Base-by-base conservation (phyloP, 2,329 filamentous ascomycete species). In the Gyromitra esculenta region DNA sequence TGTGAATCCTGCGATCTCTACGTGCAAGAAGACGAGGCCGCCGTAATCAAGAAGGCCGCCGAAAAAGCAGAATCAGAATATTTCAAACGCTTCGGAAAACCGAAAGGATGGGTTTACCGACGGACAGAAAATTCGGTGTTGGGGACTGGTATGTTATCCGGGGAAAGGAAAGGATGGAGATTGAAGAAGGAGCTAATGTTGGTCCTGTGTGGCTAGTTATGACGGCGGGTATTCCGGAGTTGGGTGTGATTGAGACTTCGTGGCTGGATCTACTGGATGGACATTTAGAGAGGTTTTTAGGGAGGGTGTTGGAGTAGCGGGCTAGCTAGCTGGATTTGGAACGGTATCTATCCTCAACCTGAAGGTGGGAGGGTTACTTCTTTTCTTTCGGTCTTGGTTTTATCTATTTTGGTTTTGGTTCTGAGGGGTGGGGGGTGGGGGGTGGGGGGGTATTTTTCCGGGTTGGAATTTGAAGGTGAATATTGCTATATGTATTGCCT, bases 1-100 rank as follows among this genome's bases (percentile, higher is more conserved):
- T 98, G 96, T 84, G 90, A 91, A 54, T 90, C 89, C 81, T 95
- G 92, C 84, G 93, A 94, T 81, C 86, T 95, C 9, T 89, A 89
- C 80, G 83, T 85, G 56, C 92, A 91, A 85, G 91, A 94, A 84
- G 88, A 90, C 70, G 92, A 94, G 82, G 89, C 93, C 76, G 85
- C 86, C 43, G 89, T 93, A 21, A 87, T 94, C 43, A 87, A 87
- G 63, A 87, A 88, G 75, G 92, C 92, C 0, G 91, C 90, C 56
- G 88, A 90, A 80, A 88, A 91, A 80, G 92, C 91, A 0, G 92
- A 94, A 84, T 86, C 86, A 57, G 88, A 88, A 81, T 95, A 79
- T 72, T 77, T 78, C n/a, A 75, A 31, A 7, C 39, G 65, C 2
- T 77, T 68, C 15, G 57, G 68, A 35, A 62, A 74, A 18, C 68